Conservation (phyloP, 2,329 filamentous ascomycete species). For the Pestalotiopsis fici region DNA sequence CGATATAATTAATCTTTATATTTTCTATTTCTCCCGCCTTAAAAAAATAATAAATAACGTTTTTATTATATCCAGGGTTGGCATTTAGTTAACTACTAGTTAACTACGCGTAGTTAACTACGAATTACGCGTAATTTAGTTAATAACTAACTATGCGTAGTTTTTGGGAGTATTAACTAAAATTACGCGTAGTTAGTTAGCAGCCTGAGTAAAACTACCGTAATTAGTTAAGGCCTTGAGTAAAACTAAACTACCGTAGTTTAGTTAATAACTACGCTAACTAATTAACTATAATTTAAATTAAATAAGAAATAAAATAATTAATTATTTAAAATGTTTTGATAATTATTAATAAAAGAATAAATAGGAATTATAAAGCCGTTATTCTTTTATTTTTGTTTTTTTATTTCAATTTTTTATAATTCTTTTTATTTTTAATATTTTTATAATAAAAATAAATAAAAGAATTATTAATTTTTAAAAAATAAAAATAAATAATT, state of each 20-base stretch:
- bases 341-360: neutral
- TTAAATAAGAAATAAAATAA: neutral
- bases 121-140: too few relatives aligned
- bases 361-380: neutral
- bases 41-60: neutral
- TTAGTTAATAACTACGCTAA: neutral
- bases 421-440: too few relatives aligned
- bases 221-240: neutral
- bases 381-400: neutral
- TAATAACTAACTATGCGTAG: too few relatives aligned
- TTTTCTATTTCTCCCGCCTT: too few relatives aligned
- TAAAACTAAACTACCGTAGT: neutral
- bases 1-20: neutral
- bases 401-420: too few relatives aligned
- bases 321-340: neutral
- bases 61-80: neutral
- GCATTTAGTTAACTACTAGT: neutral
- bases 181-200: neutral
- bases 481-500: conserved; percentile 2
- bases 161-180: too few relatives aligned
- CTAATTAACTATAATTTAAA: neutral
- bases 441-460: too few relatives aligned
- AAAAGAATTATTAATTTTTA: too few relatives aligned
- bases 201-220: neutral
- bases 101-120: too few relatives aligned